Conservation (phyloP, 495 filamentous ascomycete species). For the Neurospora sp. region DNA sequence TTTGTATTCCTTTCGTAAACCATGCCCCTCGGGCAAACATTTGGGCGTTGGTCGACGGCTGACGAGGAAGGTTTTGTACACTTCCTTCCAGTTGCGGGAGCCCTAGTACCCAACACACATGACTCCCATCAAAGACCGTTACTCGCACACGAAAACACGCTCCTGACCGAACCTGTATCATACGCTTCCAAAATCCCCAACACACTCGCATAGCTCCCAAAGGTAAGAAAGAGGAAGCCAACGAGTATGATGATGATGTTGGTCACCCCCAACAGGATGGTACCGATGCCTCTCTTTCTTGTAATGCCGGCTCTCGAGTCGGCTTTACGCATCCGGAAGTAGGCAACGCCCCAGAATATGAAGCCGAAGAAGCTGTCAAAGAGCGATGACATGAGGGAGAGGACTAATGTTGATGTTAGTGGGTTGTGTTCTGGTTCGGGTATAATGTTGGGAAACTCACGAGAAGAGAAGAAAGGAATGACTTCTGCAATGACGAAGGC, state of each 20-base stretch:
- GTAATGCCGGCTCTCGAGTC: constrained; percentile 56
- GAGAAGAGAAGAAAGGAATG: constrained; percentile 81
- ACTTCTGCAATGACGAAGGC: constrained; percentile 83
- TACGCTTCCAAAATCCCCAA: constrained; percentile 58
- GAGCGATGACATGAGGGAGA: constrained; percentile 78
- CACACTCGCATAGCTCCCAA: constrained; percentile 70
- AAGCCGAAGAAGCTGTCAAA: constrained; percentile 93
- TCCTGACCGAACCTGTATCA: constrained; percentile 39
- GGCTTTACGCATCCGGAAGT: constrained; percentile 66
- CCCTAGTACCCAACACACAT: neutral
- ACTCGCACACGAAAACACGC: constrained; percentile 53
- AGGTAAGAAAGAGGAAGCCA: constrained; percentile 65
- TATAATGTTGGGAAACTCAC: constrained; percentile 14
- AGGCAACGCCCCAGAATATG: constrained; percentile 88
- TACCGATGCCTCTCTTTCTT: constrained; percentile 47
- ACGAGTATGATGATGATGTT: constrained; percentile 62
- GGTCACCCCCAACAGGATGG: constrained; percentile 49
- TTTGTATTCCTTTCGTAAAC: neutral
- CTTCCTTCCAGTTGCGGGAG: neutral
- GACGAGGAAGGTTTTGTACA: neutral
- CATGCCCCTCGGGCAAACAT: neutral
- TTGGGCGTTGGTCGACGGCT: neutral
- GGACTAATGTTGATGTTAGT: constrained; percentile 27
- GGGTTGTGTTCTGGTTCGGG: neutral
- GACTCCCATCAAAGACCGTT: constrained; percentile 37